phyloP scores from a whole-genome alignment of 2,329 filamentous ascomycete genomes.

The Nakataea oryzae region DNA sequence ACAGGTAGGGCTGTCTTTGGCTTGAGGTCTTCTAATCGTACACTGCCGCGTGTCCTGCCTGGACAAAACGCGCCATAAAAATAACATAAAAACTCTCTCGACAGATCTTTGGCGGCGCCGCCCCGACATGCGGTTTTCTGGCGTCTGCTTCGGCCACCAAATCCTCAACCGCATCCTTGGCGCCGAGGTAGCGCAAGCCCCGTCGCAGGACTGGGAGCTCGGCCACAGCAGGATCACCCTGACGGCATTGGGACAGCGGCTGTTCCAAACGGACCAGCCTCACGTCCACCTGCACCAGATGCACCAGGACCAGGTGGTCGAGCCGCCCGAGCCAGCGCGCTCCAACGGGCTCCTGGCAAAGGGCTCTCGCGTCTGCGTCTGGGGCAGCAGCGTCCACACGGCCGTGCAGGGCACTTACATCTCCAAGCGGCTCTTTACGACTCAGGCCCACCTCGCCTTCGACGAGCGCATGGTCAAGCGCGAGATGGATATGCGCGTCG shows the following conservation, averaged over 20 bases:
- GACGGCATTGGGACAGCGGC: constrained; percentile 51
- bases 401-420: constrained; percentile 65
- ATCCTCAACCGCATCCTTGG: constrained; percentile 68
- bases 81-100: background rate
- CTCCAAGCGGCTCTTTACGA: constrained; percentile 52
- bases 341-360: constrained; percentile 22
- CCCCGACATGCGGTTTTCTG: constrained; percentile 57
- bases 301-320: constrained; percentile 64
- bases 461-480: constrained; percentile 56
- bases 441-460: constrained; percentile 76
- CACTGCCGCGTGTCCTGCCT: background rate
- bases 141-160: constrained; percentile 82
- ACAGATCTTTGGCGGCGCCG: constrained; percentile 38
- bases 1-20: background rate
- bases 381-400: constrained; percentile 57
- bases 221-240: constrained; percentile 56
- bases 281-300: constrained; percentile 61
- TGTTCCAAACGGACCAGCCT: constrained; percentile 49
- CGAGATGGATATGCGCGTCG: constrained; percentile 49
- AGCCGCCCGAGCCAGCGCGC: constrained; percentile 32
- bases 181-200: constrained; percentile 53
- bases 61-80: constrained; percentile 26
- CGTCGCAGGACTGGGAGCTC: constrained; percentile 60
- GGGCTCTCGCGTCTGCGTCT: constrained; percentile 34
- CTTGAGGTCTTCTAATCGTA: background rate